Base-by-base conservation (phyloP, 1,284 basidiomycete species). In the Anthracocystis panici-leucophaei region DNA sequence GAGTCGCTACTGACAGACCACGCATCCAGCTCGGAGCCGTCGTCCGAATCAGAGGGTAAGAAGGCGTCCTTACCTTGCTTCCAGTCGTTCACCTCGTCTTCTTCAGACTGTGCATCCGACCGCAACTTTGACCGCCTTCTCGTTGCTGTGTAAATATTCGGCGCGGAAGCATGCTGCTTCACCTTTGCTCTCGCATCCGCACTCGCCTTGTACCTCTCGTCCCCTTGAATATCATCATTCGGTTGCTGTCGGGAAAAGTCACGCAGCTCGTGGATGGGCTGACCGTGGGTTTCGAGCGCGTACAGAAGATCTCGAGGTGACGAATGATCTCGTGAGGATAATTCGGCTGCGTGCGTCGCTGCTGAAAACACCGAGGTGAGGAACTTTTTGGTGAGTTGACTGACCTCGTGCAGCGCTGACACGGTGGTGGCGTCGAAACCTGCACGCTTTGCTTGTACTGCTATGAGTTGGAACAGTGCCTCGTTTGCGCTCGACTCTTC, bases 11-110 rank as follows among this genome's bases (percentile, higher is more conserved):
- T 75, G 20, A 68, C 65, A 20, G 68, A 75, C 73, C 73, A 75
- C 16, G 61, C 38, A 29, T 71, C 73, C 51, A 67, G 23, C 57
- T 67, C 64, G 8, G 66, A 70, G 7, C 76, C 69, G 10, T 61
- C 56, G n/a, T 79, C 72, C 40, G 66, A 72, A 29, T 79, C 74
- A 10, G 77, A 81, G 0, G 77, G 72, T 2, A 81, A 53, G 50
- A 81, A 77, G 3, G 61, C 33, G 3, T 44, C 52, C 29, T 54
- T 65, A 0, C 51, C 64, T 21, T 67, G 53, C 25, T 49, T 51
- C 70, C 72, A 75, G 48, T 31, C 33, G 11, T 44, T 53, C 20
- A 41, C 29, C 9, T 35, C 35, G 23, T 41, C 48, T 10, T 45
- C 18, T 16, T 38, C 21, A 7, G 27, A 23, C 38, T 20, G 33